phyloP scores from a whole-genome alignment of 805 yeast species.

The Lipomyces yamanashiensis region DNA sequence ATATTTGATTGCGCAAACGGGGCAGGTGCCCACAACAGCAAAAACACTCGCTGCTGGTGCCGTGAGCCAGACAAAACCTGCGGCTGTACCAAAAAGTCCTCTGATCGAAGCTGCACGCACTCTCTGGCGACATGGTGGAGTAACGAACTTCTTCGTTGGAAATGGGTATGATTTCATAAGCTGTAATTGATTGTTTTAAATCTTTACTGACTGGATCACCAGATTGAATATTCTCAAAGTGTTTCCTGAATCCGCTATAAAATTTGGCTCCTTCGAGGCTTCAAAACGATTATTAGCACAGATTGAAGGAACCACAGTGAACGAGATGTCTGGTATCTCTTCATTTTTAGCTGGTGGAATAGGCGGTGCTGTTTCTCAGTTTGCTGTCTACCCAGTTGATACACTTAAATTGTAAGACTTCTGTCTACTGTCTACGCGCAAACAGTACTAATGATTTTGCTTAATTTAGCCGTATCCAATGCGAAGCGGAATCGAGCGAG shows the following conservation, averaged over 20 bases:
- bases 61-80: constrained; percentile 39
- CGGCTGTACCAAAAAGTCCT: constrained; percentile 57
- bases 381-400: constrained; percentile 93
- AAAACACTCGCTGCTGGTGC: constrained; percentile 5
- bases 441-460: neutral
- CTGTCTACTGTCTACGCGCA: neutral
- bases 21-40: constrained; percentile 37
- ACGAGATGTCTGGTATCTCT: constrained; percentile 64
- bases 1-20: constrained; percentile 85
- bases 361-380: constrained; percentile 93
- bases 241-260: constrained; percentile 96
- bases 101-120: constrained; percentile 78
- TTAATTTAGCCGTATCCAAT: constrained; percentile 66
- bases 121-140: constrained; percentile 85
- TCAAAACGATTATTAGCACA: constrained; percentile 72
- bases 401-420: constrained; percentile 69
- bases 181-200: neutral
- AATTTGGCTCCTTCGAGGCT: constrained; percentile 92
- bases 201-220: constrained; percentile 16
- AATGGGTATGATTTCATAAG: constrained; percentile 21
- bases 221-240: constrained; percentile 92
- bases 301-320: constrained; percentile 39
- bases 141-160: constrained; percentile 86
- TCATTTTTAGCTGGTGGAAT: constrained; percentile 94
- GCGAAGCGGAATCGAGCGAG: constrained; percentile 75